phyloP scores from a whole-genome alignment of 2,329 filamentous ascomycete species.

The Pseudocercospora fijiensis region DNA sequence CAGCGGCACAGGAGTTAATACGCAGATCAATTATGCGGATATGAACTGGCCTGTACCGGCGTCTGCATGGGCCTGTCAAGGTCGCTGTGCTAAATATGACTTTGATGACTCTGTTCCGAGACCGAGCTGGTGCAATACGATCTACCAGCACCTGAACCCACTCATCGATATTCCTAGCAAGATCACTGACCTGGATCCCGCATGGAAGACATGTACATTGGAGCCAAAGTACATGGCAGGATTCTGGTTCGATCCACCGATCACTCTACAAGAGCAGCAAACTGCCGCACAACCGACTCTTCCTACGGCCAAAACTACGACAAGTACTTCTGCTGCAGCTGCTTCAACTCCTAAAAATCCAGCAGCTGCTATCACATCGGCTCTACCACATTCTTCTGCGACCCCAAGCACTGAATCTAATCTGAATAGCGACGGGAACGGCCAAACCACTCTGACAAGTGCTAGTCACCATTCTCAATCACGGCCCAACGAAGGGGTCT shows the following conservation, averaged over 20 bases:
- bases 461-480: background rate
- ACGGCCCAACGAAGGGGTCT: background rate
- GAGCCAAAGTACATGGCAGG: conserved; percentile 22
- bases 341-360: background rate
- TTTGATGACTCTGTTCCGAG: background rate
- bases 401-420: too few species aligned
- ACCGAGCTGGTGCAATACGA: background rate
- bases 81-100: conserved; percentile 7
- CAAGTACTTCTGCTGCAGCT: conserved; percentile 12
- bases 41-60: conserved; percentile 32
- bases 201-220: conserved; percentile 22
- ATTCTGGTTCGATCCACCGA: conserved; percentile 27
- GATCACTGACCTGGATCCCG: conserved; percentile 18
- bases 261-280: conserved; percentile 19
- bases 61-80: conserved; percentile 29
- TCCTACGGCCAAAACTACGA: too few species aligned
- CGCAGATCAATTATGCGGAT: conserved; percentile 27
- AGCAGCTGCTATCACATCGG: background rate
- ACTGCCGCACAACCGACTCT: conserved; percentile 2
- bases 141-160: conserved; percentile 24
- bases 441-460: background rate
- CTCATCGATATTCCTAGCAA: conserved; percentile 25
- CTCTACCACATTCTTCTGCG: too few species aligned
- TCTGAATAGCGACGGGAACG: too few species aligned
- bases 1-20: conserved; percentile 16